Base-by-base conservation (phyloP, 169 alveolate species). In the Ichthyophthirius multifiliis region DNA sequence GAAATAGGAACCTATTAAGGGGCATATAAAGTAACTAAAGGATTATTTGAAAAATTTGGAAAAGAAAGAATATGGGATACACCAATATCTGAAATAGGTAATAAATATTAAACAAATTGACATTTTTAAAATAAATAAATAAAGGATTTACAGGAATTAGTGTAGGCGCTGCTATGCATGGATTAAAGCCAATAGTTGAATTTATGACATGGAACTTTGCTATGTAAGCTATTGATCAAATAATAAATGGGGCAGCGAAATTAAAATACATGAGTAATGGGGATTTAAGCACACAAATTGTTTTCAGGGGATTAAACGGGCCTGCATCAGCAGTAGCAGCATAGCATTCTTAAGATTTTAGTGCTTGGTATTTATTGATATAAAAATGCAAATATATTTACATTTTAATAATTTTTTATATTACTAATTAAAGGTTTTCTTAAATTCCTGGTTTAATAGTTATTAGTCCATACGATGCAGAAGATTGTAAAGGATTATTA, bases 1-100 rank as follows among this genome's bases (percentile, higher is more conserved):
- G 99, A 96, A 89, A 98, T 96, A 18, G 99, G 97, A 1, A 85
- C 90, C 77, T 96, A 94, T 86, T 92, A 97, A 15, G 99, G 99
- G 18, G 97, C 98, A 15, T 96, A 96, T 78, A 96, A 96, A 86
- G 98, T 95, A 16, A 93, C 99, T 27, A 92, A 94, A 80, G 97
- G 94, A 31, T 84, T 96, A 71, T 95, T 91, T 65, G 95, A 90
- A 47, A 90, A 87, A 74, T 94, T 81, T 81, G 98, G 98, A 13
- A 86, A 86, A 48, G 79, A 83, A 12, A 89, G 99, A 83, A 90
- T 93, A 43, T 71, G 90, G 87, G 99, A 96, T 88, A 96, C 99
- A 30, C 99, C 99, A n/a, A 96, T 96, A 39, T 91, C 98, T 73
- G 99, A 96, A 78, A 93, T 94, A 30, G 94, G 97, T 13, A 93